These are phyloP conservation scores for Pulveroboletus sp. DNA, from an alignment of 768 basidiomycete species.

Conservation along the genomic window DNA sequence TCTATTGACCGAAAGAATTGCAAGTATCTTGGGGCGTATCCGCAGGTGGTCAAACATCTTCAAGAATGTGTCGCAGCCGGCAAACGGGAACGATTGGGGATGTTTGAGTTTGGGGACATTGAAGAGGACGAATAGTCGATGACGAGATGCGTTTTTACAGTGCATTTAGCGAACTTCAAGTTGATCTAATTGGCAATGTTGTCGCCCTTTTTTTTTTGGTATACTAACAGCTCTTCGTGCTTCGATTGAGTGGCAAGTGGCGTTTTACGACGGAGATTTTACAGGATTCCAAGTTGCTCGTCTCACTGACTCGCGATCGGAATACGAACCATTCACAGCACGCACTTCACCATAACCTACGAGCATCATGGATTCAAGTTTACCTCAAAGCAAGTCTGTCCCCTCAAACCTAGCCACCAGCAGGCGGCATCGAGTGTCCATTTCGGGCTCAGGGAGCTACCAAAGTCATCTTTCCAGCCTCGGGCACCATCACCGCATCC, in stretches of 20 bases:
- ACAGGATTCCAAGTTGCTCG: neutral
- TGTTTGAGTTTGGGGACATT: conserved; percentile 91
- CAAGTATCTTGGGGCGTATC: conserved; percentile 70
- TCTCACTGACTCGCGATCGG: neutral
- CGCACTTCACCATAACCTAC: neutral
- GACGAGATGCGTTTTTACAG: conserved; percentile 14
- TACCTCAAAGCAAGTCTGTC: conserved; percentile 26
- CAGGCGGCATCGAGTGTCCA: conserved; percentile 19
- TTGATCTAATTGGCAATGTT: conserved; percentile 13
- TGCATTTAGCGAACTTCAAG: conserved; percentile 12
- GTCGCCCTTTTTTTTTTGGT: neutral
- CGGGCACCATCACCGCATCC: conserved; percentile 41
- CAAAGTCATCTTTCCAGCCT: conserved; percentile 45
- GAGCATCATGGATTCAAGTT: conserved; percentile 10
- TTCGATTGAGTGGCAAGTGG: neutral
- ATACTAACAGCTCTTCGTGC: neutral
- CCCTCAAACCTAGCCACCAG: conserved; percentile 17
- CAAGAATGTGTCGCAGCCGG: conserved; percentile 60
- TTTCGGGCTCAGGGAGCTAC: conserved; percentile 40
- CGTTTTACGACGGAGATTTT: too few relatives aligned
- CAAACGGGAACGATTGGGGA: conserved; percentile 72
- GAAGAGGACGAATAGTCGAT: conserved; percentile 76
- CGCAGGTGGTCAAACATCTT: conserved; percentile 63
- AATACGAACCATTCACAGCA: neutral
- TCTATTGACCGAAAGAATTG: conserved; percentile 74